Evolutionary conservation across 257 asterid species (phyloP).

Genomic region (Solanum gracilifrons): DNA sequence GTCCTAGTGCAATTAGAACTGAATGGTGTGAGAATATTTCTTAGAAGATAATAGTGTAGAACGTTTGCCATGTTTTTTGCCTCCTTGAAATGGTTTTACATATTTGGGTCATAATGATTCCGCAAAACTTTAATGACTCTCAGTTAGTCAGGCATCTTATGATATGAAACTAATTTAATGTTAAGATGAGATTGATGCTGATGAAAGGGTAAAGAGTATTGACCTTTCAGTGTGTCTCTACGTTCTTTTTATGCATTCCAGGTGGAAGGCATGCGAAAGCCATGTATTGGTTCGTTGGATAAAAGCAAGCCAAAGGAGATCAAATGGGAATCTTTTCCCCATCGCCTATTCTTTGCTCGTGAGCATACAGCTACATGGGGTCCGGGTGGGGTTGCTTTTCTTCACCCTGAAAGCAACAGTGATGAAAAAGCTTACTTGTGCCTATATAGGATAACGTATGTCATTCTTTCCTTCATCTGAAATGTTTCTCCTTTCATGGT

Average conservation of each 20-base stretch:
- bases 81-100: not conserved
- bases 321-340: constrained; percentile 63
- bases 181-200: not conserved
- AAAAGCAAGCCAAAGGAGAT: constrained; percentile 55
- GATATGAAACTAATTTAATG: not conserved
- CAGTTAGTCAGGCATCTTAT: not conserved
- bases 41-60: not conserved
- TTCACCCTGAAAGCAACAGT: constrained; percentile 51
- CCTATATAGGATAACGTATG: constrained; percentile 87
- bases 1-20: not conserved
- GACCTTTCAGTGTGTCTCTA: not conserved
- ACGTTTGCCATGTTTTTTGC: not conserved
- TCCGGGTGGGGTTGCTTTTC: constrained; percentile 94
- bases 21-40: not conserved
- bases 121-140: not conserved
- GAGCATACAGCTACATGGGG: constrained; percentile 80
- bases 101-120: not conserved
- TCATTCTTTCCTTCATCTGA: not conserved
- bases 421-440: constrained; percentile 58
- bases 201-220: not conserved
- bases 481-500: not conserved
- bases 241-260: constrained; percentile 13
- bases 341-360: constrained; percentile 76
- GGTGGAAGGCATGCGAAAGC: constrained; percentile 71
- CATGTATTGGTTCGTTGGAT: constrained; percentile 70